phyloP scores from a whole-genome alignment of 495 filamentous ascomycete species.

The Hyphodiscus hymeniophilus region DNA sequence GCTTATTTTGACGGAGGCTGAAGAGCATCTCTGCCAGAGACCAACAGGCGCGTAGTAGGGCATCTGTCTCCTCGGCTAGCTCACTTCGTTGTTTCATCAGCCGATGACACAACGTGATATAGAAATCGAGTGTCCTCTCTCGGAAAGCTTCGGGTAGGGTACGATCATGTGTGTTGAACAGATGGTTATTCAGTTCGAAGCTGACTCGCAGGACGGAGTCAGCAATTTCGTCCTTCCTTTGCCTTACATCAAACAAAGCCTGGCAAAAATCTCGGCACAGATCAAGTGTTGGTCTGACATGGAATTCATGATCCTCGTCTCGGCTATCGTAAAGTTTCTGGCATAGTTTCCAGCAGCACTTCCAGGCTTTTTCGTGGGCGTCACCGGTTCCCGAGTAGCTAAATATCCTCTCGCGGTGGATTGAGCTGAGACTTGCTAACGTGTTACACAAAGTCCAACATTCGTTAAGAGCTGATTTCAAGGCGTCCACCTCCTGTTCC shows the following conservation, averaged over 20 bases:
- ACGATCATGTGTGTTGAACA: slow-evolving; percentile 85
- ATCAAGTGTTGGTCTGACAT: slow-evolving; percentile 71
- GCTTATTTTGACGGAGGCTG: slow-evolving; percentile 75
- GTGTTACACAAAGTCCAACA: slow-evolving; percentile 96
- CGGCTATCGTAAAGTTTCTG: slow-evolving; percentile 77
- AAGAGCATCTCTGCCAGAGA: slow-evolving; percentile 89
- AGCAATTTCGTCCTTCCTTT: slow-evolving; percentile 61
- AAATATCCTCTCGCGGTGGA: slow-evolving; percentile 72
- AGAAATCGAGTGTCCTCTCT: slow-evolving; percentile 86
- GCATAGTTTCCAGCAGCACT: slow-evolving; percentile 85
- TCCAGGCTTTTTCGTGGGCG: slow-evolving; percentile 78
- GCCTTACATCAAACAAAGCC: slow-evolving; percentile 74
- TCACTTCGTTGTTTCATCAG: slow-evolving; percentile 86
- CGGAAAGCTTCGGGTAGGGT: slow-evolving; percentile 80
- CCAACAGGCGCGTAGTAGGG: slow-evolving; percentile 82
- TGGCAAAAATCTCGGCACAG: slow-evolving; percentile 89
- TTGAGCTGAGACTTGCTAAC: slow-evolving; percentile 73
- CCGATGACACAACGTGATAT: slow-evolving; percentile 84
- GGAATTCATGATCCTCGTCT: slow-evolving; percentile 62
- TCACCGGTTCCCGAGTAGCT: slow-evolving; percentile 60
- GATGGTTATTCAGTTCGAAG: slow-evolving; percentile 90
- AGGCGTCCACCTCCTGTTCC: slow-evolving; percentile 59
- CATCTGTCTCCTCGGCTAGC: slow-evolving; percentile 70
- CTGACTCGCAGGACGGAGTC: slow-evolving; percentile 85
- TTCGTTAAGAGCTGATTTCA: slow-evolving; percentile 73